Evolutionary conservation across 257 asterid genomes (phyloP).

Genomic region (Solanum piurae): DNA sequence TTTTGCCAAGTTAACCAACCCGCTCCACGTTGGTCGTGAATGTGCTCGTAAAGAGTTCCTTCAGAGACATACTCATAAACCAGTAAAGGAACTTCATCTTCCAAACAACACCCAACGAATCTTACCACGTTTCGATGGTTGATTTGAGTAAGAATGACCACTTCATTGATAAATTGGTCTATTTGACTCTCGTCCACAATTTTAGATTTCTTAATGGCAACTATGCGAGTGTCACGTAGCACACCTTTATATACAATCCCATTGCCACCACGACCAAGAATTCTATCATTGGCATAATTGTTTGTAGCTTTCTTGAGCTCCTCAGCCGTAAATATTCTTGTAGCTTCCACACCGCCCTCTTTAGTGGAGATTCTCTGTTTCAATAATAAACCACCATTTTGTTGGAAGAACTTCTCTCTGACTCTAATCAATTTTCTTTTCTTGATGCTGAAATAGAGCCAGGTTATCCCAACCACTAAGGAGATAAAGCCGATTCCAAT

Average conservation of each 20-base stretch:
- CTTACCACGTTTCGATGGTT: neutral
- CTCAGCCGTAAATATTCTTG: neutral
- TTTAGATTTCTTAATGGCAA: neutral
- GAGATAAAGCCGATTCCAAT: neutral
- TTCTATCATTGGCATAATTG: neutral
- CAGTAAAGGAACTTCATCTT: neutral
- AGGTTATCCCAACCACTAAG: neutral
- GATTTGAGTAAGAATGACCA: neutral
- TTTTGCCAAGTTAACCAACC: neutral
- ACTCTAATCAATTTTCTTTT: neutral
- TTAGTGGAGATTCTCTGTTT: neutral
- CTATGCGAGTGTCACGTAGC: neutral
- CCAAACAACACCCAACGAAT: neutral
- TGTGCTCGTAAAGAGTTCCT: neutral
- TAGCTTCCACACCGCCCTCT: neutral
- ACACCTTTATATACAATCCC: neutral
- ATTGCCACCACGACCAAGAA: neutral
- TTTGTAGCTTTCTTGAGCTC: neutral
- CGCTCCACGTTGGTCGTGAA: neutral
- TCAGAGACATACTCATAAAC: neutral
- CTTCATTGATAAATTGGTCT: neutral
- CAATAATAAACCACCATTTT: neutral
- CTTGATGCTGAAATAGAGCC: neutral
- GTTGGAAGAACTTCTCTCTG: neutral
- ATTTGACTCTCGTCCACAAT: neutral